Evolutionary conservation across 306 rosid species (phyloP).

Genomic region (Styphnolobium japonicum): DNA sequence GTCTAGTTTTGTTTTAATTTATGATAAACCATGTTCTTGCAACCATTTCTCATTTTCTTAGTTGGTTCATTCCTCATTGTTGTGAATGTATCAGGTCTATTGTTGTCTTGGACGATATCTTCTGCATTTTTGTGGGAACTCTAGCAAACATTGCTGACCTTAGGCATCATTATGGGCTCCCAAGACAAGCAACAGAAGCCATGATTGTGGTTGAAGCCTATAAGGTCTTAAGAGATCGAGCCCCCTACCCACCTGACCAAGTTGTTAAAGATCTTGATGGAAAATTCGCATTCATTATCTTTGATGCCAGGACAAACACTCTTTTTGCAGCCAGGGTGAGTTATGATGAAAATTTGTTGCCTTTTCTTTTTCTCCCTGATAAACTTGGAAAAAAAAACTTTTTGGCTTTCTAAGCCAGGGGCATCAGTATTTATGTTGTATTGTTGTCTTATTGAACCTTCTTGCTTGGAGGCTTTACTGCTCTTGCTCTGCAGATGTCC

Average conservation of each 20-base stretch:
- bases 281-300: slow-evolving; percentile 56
- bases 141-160: slow-evolving; percentile 43
- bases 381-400: not conserved
- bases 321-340: slow-evolving; percentile 57
- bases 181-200: slow-evolving; percentile 62
- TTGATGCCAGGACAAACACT: slow-evolving; percentile 42
- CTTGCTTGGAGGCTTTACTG: not conserved
- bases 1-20: not conserved
- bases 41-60: not conserved
- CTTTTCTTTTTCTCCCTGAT: not conserved
- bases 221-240: slow-evolving; percentile 57
- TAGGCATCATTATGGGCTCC: slow-evolving; percentile 57
- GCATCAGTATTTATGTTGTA: not conserved
- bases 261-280: slow-evolving; percentile 61
- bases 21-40: not conserved
- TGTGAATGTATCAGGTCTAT: slow-evolving; percentile 33
- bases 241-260: slow-evolving; percentile 67
- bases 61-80: not conserved
- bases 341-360: not conserved
- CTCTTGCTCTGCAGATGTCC: too few species aligned
- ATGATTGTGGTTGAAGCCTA: slow-evolving; percentile 63
- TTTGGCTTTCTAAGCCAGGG: not conserved
- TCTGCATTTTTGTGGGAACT: slow-evolving; percentile 53
- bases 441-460: not conserved
- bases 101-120: slow-evolving; percentile 48